Conservation (phyloP, 768 basidiomycete species). For the Trametes elegans region DNA sequence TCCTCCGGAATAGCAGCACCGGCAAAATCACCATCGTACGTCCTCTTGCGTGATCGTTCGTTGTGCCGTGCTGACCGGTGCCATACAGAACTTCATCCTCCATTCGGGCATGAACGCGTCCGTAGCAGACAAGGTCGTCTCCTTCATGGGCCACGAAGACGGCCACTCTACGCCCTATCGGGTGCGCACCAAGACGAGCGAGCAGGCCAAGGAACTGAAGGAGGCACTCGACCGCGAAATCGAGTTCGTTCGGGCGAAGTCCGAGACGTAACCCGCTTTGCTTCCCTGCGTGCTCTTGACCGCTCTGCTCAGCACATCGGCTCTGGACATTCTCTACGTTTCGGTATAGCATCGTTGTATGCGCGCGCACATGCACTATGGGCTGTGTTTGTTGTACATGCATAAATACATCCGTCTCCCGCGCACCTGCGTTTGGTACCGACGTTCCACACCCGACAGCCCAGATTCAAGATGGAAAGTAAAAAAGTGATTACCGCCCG, state of each 20-base stretch:
- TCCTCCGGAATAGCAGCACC: constrained; percentile 71
- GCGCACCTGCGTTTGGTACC: background rate
- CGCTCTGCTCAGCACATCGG: too few species aligned
- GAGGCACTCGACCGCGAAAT: constrained; percentile 63
- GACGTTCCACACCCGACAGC: background rate
- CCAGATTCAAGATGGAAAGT: too few species aligned
- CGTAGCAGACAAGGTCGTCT: constrained; percentile 49
- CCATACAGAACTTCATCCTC: constrained; percentile 71
- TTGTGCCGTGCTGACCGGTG: background rate
- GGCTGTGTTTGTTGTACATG: constrained; percentile 14
- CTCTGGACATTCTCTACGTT: background rate
- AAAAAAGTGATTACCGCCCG: constrained; percentile 39
- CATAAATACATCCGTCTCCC: constrained; percentile 19
- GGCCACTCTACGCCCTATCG: constrained; percentile 58
- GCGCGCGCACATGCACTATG: background rate
- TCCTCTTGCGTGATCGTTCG: constrained; percentile 13
- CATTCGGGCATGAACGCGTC: constrained; percentile 57
- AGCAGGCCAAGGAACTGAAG: constrained; percentile 55
- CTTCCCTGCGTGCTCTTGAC: background rate
- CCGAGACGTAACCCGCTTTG: background rate
- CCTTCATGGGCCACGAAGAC: constrained; percentile 70
- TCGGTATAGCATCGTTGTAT: constrained; percentile 4
- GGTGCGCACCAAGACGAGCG: constrained; percentile 59
- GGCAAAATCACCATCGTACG: constrained; percentile 75
- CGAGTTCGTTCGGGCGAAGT: constrained; percentile 35